A percentile compares a stretch with the other conserved stretches of the same genome.
These are phyloP conservation scores for Ganoderma sinense DNA, from an alignment of 1,284 basidiomycete species.

Conservation along the genomic window DNA sequence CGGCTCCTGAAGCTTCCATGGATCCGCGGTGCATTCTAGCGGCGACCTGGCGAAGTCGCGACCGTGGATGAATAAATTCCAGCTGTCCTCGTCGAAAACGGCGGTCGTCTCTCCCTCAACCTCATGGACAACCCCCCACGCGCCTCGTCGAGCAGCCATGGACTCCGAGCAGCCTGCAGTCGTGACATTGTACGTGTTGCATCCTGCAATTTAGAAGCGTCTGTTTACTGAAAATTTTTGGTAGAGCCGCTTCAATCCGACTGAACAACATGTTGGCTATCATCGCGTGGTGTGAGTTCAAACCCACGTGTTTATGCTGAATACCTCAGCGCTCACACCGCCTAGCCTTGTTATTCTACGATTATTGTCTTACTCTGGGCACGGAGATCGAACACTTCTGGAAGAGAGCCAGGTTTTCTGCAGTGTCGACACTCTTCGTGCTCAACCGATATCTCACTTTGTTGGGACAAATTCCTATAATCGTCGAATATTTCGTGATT, in stretches of 20 bases:
- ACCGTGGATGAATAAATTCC: background rate
- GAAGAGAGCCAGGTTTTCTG: conserved; percentile 16
- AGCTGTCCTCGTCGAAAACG: background rate
- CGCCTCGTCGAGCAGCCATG: background rate
- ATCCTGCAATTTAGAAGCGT: too few relatives aligned
- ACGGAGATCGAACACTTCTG: conserved; percentile 24
- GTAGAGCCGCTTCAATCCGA: conserved; percentile 12
- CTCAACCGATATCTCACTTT: conserved; percentile 27
- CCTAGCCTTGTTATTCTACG: conserved; percentile 20
- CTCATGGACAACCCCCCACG: background rate
- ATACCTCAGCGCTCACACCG: background rate
- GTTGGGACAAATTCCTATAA: conserved; percentile 28
- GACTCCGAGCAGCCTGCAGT: background rate
- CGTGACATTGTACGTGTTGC: conserved; percentile 4
- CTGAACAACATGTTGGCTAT: conserved; percentile 19
- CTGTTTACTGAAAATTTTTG: background rate
- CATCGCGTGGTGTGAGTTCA: conserved; percentile 15
- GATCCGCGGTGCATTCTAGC: background rate
- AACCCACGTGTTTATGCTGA: background rate
- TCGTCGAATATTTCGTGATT: conserved; percentile 26
- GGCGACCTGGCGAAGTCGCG: background rate
- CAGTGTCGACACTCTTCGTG: conserved; percentile 28
- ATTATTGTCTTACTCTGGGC: conserved; percentile 16
- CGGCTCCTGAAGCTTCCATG: background rate
- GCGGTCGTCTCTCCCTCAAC: background rate